Conservation (phyloP, 805 yeast species). For the Geotrichum ghanense region DNA sequence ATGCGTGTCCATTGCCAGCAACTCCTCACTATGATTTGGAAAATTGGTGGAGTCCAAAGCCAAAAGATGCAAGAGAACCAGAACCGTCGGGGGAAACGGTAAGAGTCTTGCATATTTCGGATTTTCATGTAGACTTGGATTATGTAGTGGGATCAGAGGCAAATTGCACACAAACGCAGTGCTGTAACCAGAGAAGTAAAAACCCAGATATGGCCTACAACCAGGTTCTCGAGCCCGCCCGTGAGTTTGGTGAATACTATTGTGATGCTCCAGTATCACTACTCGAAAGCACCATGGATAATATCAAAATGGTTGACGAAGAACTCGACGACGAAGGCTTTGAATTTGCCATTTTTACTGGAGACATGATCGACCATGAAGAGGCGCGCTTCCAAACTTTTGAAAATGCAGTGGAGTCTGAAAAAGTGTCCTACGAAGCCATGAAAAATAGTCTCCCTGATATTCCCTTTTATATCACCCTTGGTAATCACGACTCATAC, state of each 20-base stretch:
- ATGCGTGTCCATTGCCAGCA: conserved; percentile 42
- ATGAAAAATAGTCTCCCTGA: conserved; percentile 42
- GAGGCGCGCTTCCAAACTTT: conserved; percentile 32
- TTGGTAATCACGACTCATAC: conserved; percentile 65
- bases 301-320: conserved; percentile 27
- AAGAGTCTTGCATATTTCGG: conserved; percentile 55
- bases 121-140: conserved; percentile 49
- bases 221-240: conserved; percentile 40
- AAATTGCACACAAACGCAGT: conserved; percentile 38
- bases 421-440: conserved; percentile 37
- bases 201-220: conserved; percentile 37
- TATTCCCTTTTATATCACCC: conserved; percentile 40
- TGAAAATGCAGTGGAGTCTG: conserved; percentile 42
- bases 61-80: conserved; percentile 16
- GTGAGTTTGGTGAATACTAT: conserved; percentile 48
- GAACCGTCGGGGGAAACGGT: conserved; percentile 28
- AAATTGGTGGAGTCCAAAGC: conserved; percentile 35
- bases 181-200: conserved; percentile 45
- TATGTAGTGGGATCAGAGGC: conserved; percentile 36
- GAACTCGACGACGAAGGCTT: conserved; percentile 29
- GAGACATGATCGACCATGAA: conserved; percentile 63
- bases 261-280: conserved; percentile 60
- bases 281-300: conserved; percentile 44
- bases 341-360: conserved; percentile 59
- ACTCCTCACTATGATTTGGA: conserved; percentile 38